Evolutionary conservation across 768 basidiomycete genomes (phyloP).

Genomic region (Auricularia heimuer): DNA sequence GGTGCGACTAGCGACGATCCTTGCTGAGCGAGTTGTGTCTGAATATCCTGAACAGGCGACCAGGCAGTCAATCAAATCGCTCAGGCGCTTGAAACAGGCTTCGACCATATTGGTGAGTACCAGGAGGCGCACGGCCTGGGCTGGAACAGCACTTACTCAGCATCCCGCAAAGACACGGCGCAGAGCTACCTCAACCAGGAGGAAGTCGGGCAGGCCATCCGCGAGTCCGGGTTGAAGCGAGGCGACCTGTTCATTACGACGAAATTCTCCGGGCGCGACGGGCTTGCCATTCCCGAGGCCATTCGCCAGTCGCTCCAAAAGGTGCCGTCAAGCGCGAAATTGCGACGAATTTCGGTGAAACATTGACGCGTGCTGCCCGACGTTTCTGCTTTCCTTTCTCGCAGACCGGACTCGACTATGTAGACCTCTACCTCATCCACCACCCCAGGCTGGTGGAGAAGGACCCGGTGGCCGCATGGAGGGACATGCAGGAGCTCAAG

Average conservation of each 20-base stretch:
- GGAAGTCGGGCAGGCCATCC: slow-evolving; percentile 44
- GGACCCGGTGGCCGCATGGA: slow-evolving; percentile 55
- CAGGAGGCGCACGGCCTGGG: not conserved
- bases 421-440: slow-evolving; percentile 69
- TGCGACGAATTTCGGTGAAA: not conserved
- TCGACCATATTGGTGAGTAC: slow-evolving; percentile 45
- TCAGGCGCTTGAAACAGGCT: slow-evolving; percentile 52
- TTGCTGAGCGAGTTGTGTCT: not conserved
- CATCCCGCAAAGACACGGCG: slow-evolving; percentile 38
- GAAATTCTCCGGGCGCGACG: slow-evolving; percentile 1
- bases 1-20: slow-evolving; percentile 13
- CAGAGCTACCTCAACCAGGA: slow-evolving; percentile 51
- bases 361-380: slow-evolving; percentile 7
- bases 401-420: slow-evolving; percentile 48
- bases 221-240: slow-evolving; percentile 47
- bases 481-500: slow-evolving; percentile 49
- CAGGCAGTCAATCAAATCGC: slow-evolving; percentile 43
- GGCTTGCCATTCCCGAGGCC: not conserved
- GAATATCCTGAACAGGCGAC: slow-evolving; percentile 20
- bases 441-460: slow-evolving; percentile 41
- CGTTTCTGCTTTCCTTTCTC: slow-evolving; percentile 15
- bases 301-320: not conserved
- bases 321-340: not conserved
- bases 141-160: not conserved
- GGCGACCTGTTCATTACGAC: slow-evolving; percentile 51